These are phyloP conservation scores for Leptographium lundbergii DNA, from an alignment of 2,329 filamentous ascomycete genomes.

Conservation along the genomic window DNA sequence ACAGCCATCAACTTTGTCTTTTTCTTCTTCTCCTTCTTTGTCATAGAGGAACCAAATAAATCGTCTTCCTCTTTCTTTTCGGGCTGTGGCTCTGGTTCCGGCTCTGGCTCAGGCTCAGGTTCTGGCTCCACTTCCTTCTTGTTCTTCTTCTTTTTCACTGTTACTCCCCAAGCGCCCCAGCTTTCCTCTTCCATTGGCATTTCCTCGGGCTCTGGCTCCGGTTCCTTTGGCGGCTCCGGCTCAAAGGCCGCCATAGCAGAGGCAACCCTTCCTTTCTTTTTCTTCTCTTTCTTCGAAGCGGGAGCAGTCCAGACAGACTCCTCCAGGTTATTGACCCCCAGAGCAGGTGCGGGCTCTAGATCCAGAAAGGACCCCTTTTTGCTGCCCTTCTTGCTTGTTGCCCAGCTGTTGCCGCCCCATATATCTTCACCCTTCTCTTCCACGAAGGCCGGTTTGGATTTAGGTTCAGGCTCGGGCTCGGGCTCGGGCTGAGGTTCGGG, in stretches of 20 bases:
- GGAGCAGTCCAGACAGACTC: neutral
- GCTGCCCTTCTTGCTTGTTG: neutral
- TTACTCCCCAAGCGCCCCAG: neutral
- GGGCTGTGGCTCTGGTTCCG: slow-evolving; percentile 5
- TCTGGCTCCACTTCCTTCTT: slow-evolving; percentile 9
- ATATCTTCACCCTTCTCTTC: neutral
- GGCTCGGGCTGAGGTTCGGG: neutral
- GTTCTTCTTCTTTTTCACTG: neutral
- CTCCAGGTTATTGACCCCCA: neutral
- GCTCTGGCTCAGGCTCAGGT: slow-evolving; percentile 3
- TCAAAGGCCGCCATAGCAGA: neutral
- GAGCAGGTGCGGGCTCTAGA: neutral
- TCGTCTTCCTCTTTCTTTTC: slow-evolving; percentile 5
- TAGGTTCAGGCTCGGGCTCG: slow-evolving; percentile 2
- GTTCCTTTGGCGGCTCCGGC: neutral
- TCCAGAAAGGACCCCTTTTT: neutral
- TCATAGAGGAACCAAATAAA: neutral
- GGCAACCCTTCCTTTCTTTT: slow-evolving; percentile 15
- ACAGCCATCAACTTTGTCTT: slow-evolving; percentile 35
- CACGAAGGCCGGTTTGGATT: slow-evolving; percentile 3
- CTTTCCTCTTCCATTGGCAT: neutral
- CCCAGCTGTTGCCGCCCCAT: neutral
- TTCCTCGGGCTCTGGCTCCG: neutral
- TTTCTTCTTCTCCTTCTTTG: slow-evolving; percentile 11
- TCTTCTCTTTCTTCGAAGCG: neutral